Evolutionary conservation across 192 early-diverging fungal genomes (phyloP), one percentile per base, ranked within the genome.

Genomic region (Backusella morwellensis): DNA sequence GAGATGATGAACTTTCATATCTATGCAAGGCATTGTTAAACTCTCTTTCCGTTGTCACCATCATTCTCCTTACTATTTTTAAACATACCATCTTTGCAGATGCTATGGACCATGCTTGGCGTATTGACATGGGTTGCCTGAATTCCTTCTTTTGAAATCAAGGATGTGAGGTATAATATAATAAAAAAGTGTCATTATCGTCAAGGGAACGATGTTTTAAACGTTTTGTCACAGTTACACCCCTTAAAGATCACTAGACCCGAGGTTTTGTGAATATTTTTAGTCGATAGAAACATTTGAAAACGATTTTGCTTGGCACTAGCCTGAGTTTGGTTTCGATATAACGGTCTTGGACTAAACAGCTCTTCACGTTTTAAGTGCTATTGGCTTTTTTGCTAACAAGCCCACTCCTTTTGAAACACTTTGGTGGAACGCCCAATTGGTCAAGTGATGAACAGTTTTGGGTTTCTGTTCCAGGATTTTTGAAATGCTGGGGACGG

Each of bases 21-120:
- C 68, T 96, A 95, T 92, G 92, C 96, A 98, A 81, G 94, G 95
- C 40, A 87, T 96, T 76, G 96, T 93, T 71, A 8, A 44, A 17
- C 42, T 44, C 17, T 94, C 92, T 71, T 79, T 96, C 91, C 36
- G 86, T 96, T 36, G 90, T 96, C 56, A 86, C 90, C 35, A 76
- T 94, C n/a, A 85, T 90, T 63, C 81, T 92, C 68, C 86, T 96
- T 3, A 84, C 91, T 23, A 87, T 86, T 77, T 93, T 94, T 86
- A 91, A 93, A 81, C 47, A 66, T 83, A 70, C 78, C 75, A 90
- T 98, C 77, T 80, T 87, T 66, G 82, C 72, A 19, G 89, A 96
- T 75, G 66, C 80, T 29, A 80, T 96, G 54, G 95, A 97, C 81
- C 90, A 92, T 77, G 97, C 96, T 56, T 98, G 3, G 95, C 72